Conservation (phyloP, 129 eudicot species). For the Deinandra increscens region DNA sequence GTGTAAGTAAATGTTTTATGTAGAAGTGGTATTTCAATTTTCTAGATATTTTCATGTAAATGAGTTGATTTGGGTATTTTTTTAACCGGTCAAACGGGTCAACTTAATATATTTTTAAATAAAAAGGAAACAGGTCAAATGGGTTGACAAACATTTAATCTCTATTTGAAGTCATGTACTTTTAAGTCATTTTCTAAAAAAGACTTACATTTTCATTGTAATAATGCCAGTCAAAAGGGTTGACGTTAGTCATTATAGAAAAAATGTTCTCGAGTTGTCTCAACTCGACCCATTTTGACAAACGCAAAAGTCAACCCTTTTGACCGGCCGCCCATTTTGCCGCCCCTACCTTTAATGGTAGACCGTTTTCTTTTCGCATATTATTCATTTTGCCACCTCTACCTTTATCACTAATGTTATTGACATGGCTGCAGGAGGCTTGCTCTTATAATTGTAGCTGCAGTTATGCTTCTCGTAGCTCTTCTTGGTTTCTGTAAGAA, state of each 20-base stretch:
- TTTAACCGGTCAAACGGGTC: neutral
- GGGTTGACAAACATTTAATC: neutral
- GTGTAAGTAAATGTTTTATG: constrained; percentile 50
- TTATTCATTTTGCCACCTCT: neutral
- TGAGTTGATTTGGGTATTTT: neutral
- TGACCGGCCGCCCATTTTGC: neutral
- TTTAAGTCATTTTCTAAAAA: neutral
- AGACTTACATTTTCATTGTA: neutral
- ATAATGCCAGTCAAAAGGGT: neutral
- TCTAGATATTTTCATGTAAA: neutral
- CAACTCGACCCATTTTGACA: neutral
- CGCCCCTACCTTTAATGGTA: neutral
- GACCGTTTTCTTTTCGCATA: neutral
- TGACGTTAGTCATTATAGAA: neutral
- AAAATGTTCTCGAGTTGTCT: neutral
- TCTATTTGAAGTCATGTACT: neutral
- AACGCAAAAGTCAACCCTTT: neutral
- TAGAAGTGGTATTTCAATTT: neutral
- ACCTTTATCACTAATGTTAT: neutral
- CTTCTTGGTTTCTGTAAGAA: constrained; percentile 80
- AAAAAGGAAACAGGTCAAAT: neutral
- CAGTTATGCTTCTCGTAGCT: constrained; percentile 78
- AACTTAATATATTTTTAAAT: neutral
- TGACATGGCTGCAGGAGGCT: constrained; percentile 55
- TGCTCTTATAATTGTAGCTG: constrained; percentile 61